Base-by-base conservation (phyloP, 1,284 basidiomycete genomes). In the Crepidotus sp. region DNA sequence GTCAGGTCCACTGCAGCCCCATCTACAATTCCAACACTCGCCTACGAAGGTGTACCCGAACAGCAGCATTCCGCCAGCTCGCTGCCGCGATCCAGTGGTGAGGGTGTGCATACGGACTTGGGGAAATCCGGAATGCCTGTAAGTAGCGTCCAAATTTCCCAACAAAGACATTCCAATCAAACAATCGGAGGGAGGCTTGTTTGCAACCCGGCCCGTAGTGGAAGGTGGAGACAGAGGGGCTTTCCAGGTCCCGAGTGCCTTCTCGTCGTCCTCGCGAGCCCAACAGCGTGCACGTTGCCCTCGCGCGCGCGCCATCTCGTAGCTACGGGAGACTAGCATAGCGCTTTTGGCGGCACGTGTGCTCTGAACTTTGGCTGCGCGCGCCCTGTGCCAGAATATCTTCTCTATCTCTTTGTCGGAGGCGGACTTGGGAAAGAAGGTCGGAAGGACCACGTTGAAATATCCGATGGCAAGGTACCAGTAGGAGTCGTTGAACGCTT, bases 391-490 rank as follows among this genome's bases (percentile, higher is more conserved):
- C 85, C 85, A 90, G 59, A 90, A 83, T 2, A 68, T 71, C 26
- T 63, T 48, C 13, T 60, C 60, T 14, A 68, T 50, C 18, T 48
- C 50, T 17, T 29, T 14, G 36, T 67, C 61, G 11, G 55, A 55
- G 13, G 61, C 59, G 10, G 59, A 55, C 5, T 56, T 32, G 10
- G 81, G 79, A 14, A 84, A 55, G 61, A 86, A 82, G 19, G 70
- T 66, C 3, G 84, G 83, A 3, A 88, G 74, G 36, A 86, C 65
- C 53, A 89, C 70, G 60, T 87, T 87, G 68, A 86, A 86, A 61
- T 85, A 88, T 3, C 81, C 80, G 47, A 88, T 77, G 4, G 82
- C 77, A 33, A 88, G 69, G 65, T 77, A 83, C 77, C 80, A 85
- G 65, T 83, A 84, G 10, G 81, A 83, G 46, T 74, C 68, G 54